Conservation (phyloP, 345 rosid genomes). For the Lagerstroemia speciosa region DNA sequence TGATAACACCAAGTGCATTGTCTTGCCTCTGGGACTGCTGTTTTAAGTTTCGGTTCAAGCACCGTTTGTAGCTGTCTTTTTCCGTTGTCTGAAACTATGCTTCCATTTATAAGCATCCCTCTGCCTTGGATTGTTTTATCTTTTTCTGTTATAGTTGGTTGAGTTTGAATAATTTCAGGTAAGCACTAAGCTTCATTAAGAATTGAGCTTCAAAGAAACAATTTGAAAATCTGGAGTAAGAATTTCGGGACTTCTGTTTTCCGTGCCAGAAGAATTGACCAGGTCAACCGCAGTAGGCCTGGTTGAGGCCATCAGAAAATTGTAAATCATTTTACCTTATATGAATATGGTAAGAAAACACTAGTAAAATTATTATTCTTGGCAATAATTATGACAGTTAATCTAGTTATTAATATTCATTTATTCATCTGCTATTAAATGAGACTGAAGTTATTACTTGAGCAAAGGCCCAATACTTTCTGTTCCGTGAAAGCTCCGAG, state of each 20-base stretch:
- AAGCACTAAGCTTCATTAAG: background rate
- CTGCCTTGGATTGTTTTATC: background rate
- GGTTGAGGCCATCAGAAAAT: too few species aligned
- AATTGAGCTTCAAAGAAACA: background rate
- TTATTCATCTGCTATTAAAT: too few species aligned
- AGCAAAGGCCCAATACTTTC: too few species aligned
- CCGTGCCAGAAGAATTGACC: background rate
- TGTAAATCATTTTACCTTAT: too few species aligned
- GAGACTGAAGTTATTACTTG: too few species aligned
- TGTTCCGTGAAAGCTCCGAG: background rate
- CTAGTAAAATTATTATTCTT: too few species aligned
- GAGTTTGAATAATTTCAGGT: background rate
- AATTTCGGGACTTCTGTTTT: background rate
- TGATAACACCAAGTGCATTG: conserved; percentile 10
- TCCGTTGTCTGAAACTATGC: background rate
- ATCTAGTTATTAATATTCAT: too few species aligned
- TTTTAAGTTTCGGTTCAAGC: background rate
- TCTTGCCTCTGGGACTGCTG: too few species aligned
- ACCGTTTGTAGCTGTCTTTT: conserved; percentile 1
- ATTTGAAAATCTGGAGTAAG: background rate
- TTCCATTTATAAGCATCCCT: background rate
- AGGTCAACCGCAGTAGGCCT: too few species aligned
- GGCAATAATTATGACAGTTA: too few species aligned
- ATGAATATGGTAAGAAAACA: too few species aligned
- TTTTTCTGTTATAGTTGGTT: background rate